Evolutionary conservation across 192 early-diverging fungal genomes (phyloP).

Genomic region (Coemansia sp.): DNA sequence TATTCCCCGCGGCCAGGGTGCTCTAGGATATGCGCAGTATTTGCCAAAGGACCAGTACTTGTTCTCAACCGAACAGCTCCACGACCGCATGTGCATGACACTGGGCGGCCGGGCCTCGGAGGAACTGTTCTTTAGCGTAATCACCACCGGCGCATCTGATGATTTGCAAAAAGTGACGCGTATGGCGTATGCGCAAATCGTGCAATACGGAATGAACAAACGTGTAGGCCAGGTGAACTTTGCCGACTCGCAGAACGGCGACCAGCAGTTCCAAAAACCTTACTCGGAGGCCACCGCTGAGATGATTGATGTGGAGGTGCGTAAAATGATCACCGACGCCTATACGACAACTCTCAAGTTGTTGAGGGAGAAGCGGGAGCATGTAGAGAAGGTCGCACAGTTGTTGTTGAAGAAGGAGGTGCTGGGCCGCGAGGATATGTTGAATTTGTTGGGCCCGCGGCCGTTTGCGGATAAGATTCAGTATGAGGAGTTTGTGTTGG

Average conservation of each 20-base stretch:
- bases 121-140: conserved; percentile 86
- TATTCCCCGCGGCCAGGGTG: conserved; percentile 93
- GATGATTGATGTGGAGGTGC: conserved; percentile 94
- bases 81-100: conserved; percentile 91
- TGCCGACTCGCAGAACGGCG: conserved; percentile 63
- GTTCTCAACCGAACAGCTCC: conserved; percentile 86
- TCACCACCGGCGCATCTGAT: conserved; percentile 98
- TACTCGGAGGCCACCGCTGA: conserved; percentile 93
- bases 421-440: conserved; percentile 94
- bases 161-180: conserved; percentile 97
- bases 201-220: conserved; percentile 93
- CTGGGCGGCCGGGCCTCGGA: conserved; percentile 85
- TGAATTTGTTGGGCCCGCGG: conserved; percentile 78
- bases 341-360: conserved; percentile 82
- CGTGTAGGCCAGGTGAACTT: conserved; percentile 86
- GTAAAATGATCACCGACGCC: conserved; percentile 75
- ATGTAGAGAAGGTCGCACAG: conserved; percentile 91
- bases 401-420: conserved; percentile 96
- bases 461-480: conserved; percentile 75
- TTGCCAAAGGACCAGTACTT: conserved; percentile 96
- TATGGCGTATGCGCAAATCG: conserved; percentile 94
- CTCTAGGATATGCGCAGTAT: conserved; percentile 99
- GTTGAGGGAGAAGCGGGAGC: conserved; percentile 78
- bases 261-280: conserved; percentile 85
- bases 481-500: conserved; percentile 68